phyloP scores from a whole-genome alignment of 805 yeast genomes.

The Yarrowia sp. region DNA sequence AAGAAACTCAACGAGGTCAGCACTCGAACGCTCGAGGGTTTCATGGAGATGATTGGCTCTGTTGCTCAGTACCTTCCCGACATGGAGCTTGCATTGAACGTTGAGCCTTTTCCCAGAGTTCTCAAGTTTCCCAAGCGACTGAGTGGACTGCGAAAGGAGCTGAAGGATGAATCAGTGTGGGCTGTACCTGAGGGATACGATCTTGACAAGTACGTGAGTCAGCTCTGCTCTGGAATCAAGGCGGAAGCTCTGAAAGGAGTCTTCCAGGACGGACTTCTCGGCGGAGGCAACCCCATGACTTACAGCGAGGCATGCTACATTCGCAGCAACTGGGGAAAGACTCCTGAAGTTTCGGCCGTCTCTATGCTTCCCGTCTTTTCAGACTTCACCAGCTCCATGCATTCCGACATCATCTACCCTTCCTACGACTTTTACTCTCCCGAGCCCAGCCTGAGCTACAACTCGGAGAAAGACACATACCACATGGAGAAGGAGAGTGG shows the following conservation, averaged over 20 bases:
- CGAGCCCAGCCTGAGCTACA: neutral
- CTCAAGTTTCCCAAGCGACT: neutral
- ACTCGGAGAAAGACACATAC: neutral
- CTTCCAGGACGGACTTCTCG: neutral
- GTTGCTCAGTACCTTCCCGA: neutral
- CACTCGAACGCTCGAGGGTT: neutral
- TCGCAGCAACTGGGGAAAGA: neutral
- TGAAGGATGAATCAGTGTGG: neutral
- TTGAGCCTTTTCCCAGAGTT: neutral
- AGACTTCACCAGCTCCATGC: slow-evolving; percentile 2
- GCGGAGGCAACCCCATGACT: neutral
- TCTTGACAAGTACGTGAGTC: neutral
- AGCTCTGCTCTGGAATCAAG: neutral
- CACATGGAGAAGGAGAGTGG: neutral
- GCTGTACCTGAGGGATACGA: neutral
- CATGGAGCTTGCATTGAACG: neutral
- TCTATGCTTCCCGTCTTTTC: neutral
- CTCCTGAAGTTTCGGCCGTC: neutral
- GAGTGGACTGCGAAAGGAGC: neutral
- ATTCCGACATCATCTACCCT: neutral
- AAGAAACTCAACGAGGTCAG: neutral
- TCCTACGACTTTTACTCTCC: slow-evolving; percentile 19
- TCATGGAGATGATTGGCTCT: neutral
- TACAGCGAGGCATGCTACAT: neutral
- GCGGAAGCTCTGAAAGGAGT: neutral